Evolutionary conservation across 1,284 basidiomycete genomes (phyloP).

Genomic region (Anthracocystis walkeri): DNA sequence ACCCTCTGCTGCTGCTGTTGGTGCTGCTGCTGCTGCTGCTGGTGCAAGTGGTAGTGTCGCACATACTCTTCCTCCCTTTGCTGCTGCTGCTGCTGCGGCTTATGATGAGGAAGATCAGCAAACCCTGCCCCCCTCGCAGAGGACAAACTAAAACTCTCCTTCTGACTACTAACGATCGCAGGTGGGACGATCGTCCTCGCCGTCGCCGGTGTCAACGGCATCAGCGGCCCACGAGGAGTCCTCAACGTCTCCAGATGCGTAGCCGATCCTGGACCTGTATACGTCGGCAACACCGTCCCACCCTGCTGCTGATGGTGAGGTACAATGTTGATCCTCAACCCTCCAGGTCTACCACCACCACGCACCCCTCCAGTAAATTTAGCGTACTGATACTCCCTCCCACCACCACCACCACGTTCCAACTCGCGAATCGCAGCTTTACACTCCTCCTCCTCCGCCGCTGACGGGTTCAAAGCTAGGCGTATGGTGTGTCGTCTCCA

Average conservation of each 20-base stretch:
- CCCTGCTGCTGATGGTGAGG: background rate
- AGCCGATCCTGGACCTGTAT: conserved; percentile 21
- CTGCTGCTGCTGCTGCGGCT: background rate
- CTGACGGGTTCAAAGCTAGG: conserved; percentile 27
- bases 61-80: no score
- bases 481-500: conserved; percentile 41
- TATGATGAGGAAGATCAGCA: background rate
- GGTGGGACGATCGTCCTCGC: conserved; percentile 9
- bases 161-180: conserved; percentile 29
- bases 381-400: no score
- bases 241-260: conserved; percentile 18
- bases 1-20: background rate
- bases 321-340: conserved; percentile 25
- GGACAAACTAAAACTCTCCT: conserved; percentile 21
- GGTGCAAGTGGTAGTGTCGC: no score
- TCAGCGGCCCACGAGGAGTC: background rate
- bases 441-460: conserved; percentile 16
- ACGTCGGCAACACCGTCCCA: conserved; percentile 2
- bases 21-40: background rate
- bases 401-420: background rate
- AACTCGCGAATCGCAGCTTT: conserved; percentile 12
- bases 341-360: background rate
- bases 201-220: background rate
- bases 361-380: no score
- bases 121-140: background rate